Evolutionary conservation across 2,329 filamentous ascomycete species (phyloP).

Genomic region (Talaromyces sp.): DNA sequence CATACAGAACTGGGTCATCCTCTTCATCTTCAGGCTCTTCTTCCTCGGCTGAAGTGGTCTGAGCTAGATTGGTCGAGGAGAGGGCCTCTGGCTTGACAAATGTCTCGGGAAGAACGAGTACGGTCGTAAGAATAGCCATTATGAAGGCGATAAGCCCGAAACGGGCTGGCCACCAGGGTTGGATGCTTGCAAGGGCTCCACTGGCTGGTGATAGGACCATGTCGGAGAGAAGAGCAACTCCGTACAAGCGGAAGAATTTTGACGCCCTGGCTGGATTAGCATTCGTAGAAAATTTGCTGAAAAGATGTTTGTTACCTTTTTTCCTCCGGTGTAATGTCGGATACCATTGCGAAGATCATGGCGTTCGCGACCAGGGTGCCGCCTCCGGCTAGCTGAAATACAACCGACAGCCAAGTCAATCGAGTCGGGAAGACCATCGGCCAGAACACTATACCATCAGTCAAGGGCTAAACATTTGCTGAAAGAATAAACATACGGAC

Average conservation of each 20-base stretch:
- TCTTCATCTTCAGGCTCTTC: conserved; percentile 18
- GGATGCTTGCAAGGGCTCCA: conserved; percentile 10
- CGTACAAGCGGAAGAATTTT: conserved; percentile 19
- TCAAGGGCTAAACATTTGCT: neutral
- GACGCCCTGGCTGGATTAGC: conserved; percentile 8
- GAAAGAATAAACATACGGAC: conserved; percentile 8
- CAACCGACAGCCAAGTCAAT: conserved; percentile 18
- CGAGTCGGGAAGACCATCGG: conserved; percentile 16
- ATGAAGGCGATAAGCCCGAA: conserved; percentile 17
- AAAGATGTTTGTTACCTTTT: conserved; percentile 1
- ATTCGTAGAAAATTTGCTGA: neutral
- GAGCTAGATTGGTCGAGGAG: neutral
- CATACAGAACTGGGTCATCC: conserved; percentile 17
- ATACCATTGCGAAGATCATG: conserved; percentile 18
- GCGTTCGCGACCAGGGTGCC: conserved; percentile 16
- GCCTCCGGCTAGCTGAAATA: conserved; percentile 16
- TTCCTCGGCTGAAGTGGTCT: neutral
- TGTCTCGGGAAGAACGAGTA: conserved; percentile 17
- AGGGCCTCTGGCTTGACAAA: neutral
- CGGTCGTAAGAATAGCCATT: conserved; percentile 14
- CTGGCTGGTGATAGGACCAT: conserved; percentile 17
- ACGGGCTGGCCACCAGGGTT: conserved; percentile 19
- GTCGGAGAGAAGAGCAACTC: conserved; percentile 16
- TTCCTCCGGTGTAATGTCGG: conserved; percentile 18
- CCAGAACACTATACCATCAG: conserved; percentile 14